These are phyloP conservation scores for Wickerhamiella slavikovae DNA, from an alignment of 805 yeast genomes.

Conservation along the genomic window DNA sequence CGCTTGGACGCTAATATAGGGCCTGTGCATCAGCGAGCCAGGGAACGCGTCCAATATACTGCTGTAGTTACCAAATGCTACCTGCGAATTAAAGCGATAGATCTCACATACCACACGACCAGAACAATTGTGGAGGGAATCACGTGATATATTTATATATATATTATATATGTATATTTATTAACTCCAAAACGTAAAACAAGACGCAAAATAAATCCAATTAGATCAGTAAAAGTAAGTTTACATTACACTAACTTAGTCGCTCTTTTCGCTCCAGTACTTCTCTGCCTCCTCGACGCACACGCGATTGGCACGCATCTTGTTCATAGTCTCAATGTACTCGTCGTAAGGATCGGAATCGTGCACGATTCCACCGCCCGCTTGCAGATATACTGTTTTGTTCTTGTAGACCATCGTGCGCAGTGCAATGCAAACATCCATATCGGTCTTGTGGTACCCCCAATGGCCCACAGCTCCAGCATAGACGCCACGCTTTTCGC, in stretches of 20 bases:
- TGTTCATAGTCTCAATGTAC: slow-evolving; percentile 89
- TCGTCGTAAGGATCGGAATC: slow-evolving; percentile 94
- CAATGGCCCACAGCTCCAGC: slow-evolving; percentile 99
- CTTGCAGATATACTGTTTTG: slow-evolving; percentile 80
- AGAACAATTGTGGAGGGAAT: no score
- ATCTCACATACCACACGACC: no score
- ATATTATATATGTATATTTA: no score
- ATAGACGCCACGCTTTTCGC: slow-evolving; percentile 85
- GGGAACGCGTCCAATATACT: not conserved
- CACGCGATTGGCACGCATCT: slow-evolving; percentile 81
- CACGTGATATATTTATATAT: no score
- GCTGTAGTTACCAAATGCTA: no score
- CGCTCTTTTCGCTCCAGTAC: slow-evolving; percentile 9
- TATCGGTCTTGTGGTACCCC: slow-evolving; percentile 85
- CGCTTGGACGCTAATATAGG: slow-evolving; percentile 1
- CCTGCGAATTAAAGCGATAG: no score
- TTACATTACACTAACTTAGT: no score
- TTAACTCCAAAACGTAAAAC: no score
- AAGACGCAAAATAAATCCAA: no score
- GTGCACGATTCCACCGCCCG: slow-evolving; percentile 96
- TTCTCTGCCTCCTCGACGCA: slow-evolving; percentile 87
- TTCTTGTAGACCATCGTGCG: slow-evolving; percentile 93
- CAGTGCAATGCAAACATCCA: slow-evolving; percentile 96
- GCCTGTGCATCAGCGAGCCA: not conserved
- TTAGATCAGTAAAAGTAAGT: no score